Evolutionary conservation across 1,139 yeast species (phyloP).

Genomic region (Geotrichum restrictum): DNA sequence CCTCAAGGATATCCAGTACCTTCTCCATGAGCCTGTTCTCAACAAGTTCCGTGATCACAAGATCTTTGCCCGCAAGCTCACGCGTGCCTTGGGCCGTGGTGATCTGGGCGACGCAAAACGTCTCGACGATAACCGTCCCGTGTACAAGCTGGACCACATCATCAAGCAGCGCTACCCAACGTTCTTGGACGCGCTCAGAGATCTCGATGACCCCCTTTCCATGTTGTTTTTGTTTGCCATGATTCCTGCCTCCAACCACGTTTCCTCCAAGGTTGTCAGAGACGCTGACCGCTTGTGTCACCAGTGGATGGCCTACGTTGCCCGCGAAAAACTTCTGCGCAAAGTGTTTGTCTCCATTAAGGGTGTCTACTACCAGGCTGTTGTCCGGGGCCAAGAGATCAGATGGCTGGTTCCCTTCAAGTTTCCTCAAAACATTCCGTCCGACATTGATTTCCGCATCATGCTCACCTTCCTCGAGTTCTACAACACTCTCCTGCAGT

Average conservation of each 20-base stretch:
- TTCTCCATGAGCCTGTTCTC: slow-evolving; percentile 91
- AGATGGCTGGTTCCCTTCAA: slow-evolving; percentile 97
- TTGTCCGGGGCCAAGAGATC: slow-evolving; percentile 82
- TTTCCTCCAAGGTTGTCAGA: slow-evolving; percentile 70
- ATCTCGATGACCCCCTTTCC: slow-evolving; percentile 89
- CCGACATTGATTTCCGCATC: slow-evolving; percentile 91
- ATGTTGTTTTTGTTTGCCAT: slow-evolving; percentile 92
- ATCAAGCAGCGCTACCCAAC: slow-evolving; percentile 95
- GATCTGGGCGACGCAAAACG: slow-evolving; percentile 85
- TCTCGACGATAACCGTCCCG: slow-evolving; percentile 75
- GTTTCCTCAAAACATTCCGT: slow-evolving; percentile 91
- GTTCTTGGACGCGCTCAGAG: slow-evolving; percentile 86
- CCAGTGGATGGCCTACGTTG: slow-evolving; percentile 94
- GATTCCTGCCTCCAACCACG: slow-evolving; percentile 89
- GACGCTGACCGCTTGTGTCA: slow-evolving; percentile 85
- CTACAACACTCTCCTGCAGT: slow-evolving; percentile 86
- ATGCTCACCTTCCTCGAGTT: slow-evolving; percentile 96
- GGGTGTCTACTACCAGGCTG: slow-evolving; percentile 95
- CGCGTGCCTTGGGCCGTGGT: slow-evolving; percentile 86
- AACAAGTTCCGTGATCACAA: slow-evolving; percentile 93
- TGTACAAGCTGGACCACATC: slow-evolving; percentile 81
- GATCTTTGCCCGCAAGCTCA: slow-evolving; percentile 85
- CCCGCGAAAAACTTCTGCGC: slow-evolving; percentile 73
- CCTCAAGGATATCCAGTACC: slow-evolving; percentile 87
- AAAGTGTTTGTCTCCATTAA: slow-evolving; percentile 95